Evolutionary conservation across 164 flowering plant species (phyloP).

Genomic region (Cinnamomum micranthum): DNA sequence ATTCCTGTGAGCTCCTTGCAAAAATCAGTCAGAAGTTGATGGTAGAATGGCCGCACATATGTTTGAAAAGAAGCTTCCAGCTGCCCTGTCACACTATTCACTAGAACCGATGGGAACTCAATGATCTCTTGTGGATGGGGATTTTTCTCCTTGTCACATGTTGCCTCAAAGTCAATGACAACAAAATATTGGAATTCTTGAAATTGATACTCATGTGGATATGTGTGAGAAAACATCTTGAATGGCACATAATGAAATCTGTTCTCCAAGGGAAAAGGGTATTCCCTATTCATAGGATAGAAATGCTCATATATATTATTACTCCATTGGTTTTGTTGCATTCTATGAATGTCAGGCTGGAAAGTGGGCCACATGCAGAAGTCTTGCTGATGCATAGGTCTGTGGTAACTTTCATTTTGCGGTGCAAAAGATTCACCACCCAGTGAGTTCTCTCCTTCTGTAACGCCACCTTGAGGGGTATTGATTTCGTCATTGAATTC

Average conservation of each 20-base stretch:
- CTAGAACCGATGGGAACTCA: slow-evolving; percentile 93
- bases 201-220: slow-evolving; percentile 36
- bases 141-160: slow-evolving; percentile 77
- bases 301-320: slow-evolving; percentile 36
- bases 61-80: slow-evolving; percentile 78
- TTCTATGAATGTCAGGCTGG: slow-evolving; percentile 43
- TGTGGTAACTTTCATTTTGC: slow-evolving; percentile 30
- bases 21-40: slow-evolving; percentile 74
- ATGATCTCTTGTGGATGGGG: slow-evolving; percentile 95
- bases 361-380: slow-evolving; percentile 37
- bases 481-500: slow-evolving; percentile 36
- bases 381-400: slow-evolving; percentile 37
- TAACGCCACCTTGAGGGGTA: slow-evolving; percentile 28
- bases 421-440: slow-evolving; percentile 34
- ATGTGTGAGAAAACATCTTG: slow-evolving; percentile 41
- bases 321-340: slow-evolving; percentile 37
- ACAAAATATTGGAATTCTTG: slow-evolving; percentile 96
- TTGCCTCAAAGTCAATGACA: slow-evolving; percentile 97
- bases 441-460: slow-evolving; percentile 23
- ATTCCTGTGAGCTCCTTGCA: slow-evolving; percentile 98
- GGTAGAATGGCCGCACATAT: slow-evolving; percentile 80
- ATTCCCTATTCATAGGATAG: slow-evolving; percentile 32
- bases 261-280: slow-evolving; percentile 35
- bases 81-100: slow-evolving; percentile 76
- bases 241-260: slow-evolving; percentile 45